phyloP scores from a whole-genome alignment of 148 eudicot species.

The Fallopia convolvulus region DNA sequence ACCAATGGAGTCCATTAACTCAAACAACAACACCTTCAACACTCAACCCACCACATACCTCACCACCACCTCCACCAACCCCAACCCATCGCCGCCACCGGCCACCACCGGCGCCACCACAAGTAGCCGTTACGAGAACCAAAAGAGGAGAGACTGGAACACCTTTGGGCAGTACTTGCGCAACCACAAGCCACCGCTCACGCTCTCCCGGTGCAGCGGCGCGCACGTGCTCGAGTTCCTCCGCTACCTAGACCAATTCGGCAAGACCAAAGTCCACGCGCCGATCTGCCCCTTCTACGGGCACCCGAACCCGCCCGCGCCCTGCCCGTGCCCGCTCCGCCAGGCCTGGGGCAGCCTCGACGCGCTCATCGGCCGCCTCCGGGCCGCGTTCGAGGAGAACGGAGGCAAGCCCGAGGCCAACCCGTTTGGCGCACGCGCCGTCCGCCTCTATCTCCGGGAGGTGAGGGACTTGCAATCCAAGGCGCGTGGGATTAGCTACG shows the following conservation, averaged over 20 bases:
- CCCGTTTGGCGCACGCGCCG: constrained; percentile 31
- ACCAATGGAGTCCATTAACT: background rate
- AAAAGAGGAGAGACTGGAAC: constrained; percentile 26
- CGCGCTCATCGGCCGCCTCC: constrained; percentile 29
- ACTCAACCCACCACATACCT: background rate
- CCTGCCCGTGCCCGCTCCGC: constrained; percentile 30
- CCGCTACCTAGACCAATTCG: constrained; percentile 18
- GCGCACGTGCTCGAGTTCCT: constrained; percentile 26
- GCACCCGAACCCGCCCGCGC: constrained; percentile 31
- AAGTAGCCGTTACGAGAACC: constrained; percentile 30
- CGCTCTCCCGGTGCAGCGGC: constrained; percentile 23
- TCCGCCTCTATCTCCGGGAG: constrained; percentile 24
- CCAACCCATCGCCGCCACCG: background rate
- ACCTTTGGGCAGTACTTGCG: constrained; percentile 11
- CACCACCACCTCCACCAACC: background rate
- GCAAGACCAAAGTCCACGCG: constrained; percentile 29
- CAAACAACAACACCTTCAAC: background rate
- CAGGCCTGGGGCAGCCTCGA: constrained; percentile 37
- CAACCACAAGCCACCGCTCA: constrained; percentile 21
- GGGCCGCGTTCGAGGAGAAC: constrained; percentile 31
- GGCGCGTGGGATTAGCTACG: constrained; percentile 32
- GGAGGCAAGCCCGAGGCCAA: constrained; percentile 28
- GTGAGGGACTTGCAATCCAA: constrained; percentile 31
- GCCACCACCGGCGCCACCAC: background rate
- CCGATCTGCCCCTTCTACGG: constrained; percentile 30